A percentile compares a stretch with the other conserved stretches of the same genome.
Evolutionary conservation across 768 basidiomycete species (phyloP).

Genomic region (Pulveroboletus sp.): DNA sequence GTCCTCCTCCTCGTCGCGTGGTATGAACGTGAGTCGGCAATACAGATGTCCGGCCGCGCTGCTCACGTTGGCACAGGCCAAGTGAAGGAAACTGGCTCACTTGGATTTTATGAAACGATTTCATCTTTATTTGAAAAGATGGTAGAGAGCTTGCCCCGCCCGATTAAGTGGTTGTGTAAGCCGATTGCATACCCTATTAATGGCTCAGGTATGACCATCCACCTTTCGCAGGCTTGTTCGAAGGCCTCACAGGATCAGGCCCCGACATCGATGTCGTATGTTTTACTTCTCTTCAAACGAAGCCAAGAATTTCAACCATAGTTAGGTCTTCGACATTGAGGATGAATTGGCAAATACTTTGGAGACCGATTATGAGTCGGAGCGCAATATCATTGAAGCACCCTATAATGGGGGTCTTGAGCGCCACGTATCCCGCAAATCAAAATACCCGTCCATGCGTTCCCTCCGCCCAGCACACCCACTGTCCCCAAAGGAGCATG

Average conservation of each 20-base stretch:
- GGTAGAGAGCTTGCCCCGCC: conserved; percentile 72
- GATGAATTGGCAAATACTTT: conserved; percentile 39
- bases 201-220: not conserved
- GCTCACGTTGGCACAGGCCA: conserved; percentile 36
- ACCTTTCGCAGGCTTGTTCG: conserved; percentile 60
- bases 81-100: conserved; percentile 60
- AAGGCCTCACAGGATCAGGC: conserved; percentile 68
- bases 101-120: conserved; percentile 70
- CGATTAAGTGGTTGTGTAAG: conserved; percentile 69
- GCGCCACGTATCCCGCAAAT: conserved; percentile 31
- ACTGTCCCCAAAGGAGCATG: conserved; percentile 20
- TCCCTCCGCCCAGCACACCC: conserved; percentile 18
- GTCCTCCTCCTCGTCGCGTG: conserved; percentile 73
- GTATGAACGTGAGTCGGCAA: conserved; percentile 58
- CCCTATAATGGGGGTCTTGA: conserved; percentile 11
- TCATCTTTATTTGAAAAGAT: conserved; percentile 60
- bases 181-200: conserved; percentile 2
- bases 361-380: conserved; percentile 8
- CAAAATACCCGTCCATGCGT: conserved; percentile 30
- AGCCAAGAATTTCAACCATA: not conserved
- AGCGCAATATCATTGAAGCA: conserved; percentile 13
- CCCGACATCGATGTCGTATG: conserved; percentile 72
- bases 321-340: conserved; percentile 74
- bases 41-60: not conserved
- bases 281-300: not conserved